Evolutionary conservation across 73 alveolate genomes (phyloP).

Genomic region (Tetrahymena borealis): DNA sequence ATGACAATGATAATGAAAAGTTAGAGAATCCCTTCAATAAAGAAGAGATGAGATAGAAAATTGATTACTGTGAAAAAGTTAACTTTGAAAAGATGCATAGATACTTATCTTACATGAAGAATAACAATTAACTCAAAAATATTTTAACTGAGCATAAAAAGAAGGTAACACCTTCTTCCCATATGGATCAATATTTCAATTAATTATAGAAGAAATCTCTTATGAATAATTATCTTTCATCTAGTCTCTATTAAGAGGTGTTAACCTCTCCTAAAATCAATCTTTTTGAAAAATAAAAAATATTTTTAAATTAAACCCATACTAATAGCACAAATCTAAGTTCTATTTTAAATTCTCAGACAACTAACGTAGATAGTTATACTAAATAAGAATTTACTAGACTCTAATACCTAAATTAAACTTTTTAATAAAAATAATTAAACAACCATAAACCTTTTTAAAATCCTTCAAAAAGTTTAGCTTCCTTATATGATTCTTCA

Average conservation of each 20-base stretch:
- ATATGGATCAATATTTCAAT: not conserved
- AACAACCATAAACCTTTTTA: not conserved
- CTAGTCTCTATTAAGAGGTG: too few relatives aligned
- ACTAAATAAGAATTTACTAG: not conserved
- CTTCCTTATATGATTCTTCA: too few relatives aligned
- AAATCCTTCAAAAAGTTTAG: too few relatives aligned
- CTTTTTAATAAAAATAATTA: not conserved
- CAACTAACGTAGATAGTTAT: not conserved
- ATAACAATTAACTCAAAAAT: not conserved
- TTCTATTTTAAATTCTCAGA: not conserved
- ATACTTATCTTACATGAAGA: not conserved
- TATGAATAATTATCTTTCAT: too few relatives aligned
- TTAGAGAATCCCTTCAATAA: too few relatives aligned
- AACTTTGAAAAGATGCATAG: not conserved
- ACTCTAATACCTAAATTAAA: not conserved
- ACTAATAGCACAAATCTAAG: not conserved
- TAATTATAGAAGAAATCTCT: not conserved
- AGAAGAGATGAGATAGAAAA: not conserved
- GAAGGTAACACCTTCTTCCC: not conserved
- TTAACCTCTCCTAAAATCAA: too few relatives aligned
- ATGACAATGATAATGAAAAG: too few relatives aligned
- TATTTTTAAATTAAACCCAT: not conserved
- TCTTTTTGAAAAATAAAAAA: not conserved
- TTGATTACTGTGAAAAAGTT: not conserved
- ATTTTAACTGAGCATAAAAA: not conserved